These are phyloP conservation scores for Eutypa lata DNA, from an alignment of 2,329 filamentous ascomycete species.

Conservation along the genomic window DNA sequence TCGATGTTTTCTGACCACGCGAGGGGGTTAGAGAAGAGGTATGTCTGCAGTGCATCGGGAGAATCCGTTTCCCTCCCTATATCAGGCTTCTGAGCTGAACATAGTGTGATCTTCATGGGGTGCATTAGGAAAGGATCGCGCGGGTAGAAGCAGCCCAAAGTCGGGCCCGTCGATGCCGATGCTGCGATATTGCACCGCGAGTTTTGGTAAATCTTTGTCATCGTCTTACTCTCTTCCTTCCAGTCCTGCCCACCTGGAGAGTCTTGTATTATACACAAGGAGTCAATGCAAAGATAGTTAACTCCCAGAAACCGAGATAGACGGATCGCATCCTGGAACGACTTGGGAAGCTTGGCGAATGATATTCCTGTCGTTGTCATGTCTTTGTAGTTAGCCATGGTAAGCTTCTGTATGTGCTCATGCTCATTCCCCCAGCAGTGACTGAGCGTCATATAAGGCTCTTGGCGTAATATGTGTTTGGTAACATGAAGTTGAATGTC, in stretches of 20 bases:
- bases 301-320: constrained; percentile 4
- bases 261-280: constrained; percentile 7
- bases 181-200: constrained; percentile 8
- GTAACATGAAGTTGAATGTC: constrained; percentile 2
- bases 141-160: constrained; percentile 2
- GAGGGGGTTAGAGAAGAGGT: neutral
- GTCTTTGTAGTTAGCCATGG: neutral
- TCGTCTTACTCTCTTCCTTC: constrained; percentile 3
- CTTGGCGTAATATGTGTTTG: neutral
- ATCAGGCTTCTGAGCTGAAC: neutral
- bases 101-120: neutral
- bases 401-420: constrained; percentile 7
- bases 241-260: constrained; percentile 1
- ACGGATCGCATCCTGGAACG: constrained; percentile 5
- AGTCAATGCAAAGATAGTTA: constrained; percentile 8
- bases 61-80: neutral
- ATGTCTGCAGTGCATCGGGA: neutral
- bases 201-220: constrained; percentile 3
- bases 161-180: constrained; percentile 2
- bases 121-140: neutral
- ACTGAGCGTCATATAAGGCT: constrained; percentile 8
- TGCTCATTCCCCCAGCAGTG: constrained; percentile 7
- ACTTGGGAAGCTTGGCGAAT: constrained; percentile 5
- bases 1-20: constrained; percentile 1
- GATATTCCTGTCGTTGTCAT: constrained; percentile 2